phyloP scores from a whole-genome alignment of 148 eudicot species.

The Tetragonia tetragonoides region DNA sequence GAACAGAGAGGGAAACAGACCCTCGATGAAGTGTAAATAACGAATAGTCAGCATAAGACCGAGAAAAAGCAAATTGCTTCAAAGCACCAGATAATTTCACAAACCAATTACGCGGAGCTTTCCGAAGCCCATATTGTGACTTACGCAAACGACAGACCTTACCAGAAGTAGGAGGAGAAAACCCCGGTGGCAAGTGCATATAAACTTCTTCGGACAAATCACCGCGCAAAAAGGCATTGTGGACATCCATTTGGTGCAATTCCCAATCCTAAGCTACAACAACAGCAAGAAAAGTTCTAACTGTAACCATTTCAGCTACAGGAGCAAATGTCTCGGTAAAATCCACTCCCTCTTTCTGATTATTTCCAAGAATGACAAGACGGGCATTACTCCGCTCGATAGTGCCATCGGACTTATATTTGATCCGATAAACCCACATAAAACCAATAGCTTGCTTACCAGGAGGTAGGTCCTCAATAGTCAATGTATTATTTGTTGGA shows the following conservation, averaged over 20 bases:
- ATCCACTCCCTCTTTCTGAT: too few species aligned
- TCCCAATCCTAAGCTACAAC: neutral
- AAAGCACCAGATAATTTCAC: neutral
- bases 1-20: too few species aligned
- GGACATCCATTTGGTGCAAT: neutral
- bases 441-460: too few species aligned
- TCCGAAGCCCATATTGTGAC: neutral
- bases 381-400: too few species aligned
- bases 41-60: too few species aligned
- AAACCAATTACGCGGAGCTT: neutral
- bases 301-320: neutral
- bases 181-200: neutral
- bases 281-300: neutral
- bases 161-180: neutral
- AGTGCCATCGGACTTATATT: too few species aligned
- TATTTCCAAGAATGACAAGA: neutral
- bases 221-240: neutral
- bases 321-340: neutral
- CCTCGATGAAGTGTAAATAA: too few species aligned
- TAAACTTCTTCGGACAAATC: neutral
- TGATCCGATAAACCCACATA: too few species aligned
- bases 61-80: too few species aligned
- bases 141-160: neutral
- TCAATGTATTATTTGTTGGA: too few species aligned
- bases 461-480: too few species aligned